Conservation (phyloP, 2,329 filamentous ascomycete species). For the Cryphonectria carpinicola region DNA sequence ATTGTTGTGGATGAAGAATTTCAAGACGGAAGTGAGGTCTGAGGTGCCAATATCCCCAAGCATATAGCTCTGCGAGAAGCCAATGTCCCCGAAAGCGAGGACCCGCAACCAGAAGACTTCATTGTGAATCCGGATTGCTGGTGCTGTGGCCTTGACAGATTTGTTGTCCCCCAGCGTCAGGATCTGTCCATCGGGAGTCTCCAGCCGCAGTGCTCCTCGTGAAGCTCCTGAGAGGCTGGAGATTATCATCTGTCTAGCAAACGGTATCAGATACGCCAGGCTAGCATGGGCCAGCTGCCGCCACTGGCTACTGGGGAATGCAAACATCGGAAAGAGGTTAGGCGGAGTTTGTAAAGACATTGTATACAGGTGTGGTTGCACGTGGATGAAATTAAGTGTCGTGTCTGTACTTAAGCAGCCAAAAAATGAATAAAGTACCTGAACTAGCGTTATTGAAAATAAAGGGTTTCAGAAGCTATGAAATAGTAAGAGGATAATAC, state of each 20-base stretch:
- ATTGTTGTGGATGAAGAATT: constrained; percentile 28
- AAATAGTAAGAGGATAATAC: neutral
- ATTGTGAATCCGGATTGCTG: constrained; percentile 11
- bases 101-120: constrained; percentile 26
- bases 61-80: constrained; percentile 29
- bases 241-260: constrained; percentile 16
- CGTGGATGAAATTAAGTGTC: neutral
- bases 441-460: neutral
- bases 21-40: constrained; percentile 22
- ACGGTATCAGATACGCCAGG: constrained; percentile 1
- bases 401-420: neutral
- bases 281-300: neutral
- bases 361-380: neutral
- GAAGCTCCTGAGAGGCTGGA: constrained; percentile 8
- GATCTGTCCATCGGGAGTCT: constrained; percentile 1
- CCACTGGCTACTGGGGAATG: neutral
- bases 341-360: neutral
- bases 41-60: constrained; percentile 24
- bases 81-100: constrained; percentile 22
- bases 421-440: too few relatives aligned
- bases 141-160: neutral
- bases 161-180: constrained; percentile 8
- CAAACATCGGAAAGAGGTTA: neutral
- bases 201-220: constrained; percentile 13
- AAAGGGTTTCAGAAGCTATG: neutral